Base-by-base conservation (phyloP, 23 red algal species). In the Agarophyton chilense region DNA sequence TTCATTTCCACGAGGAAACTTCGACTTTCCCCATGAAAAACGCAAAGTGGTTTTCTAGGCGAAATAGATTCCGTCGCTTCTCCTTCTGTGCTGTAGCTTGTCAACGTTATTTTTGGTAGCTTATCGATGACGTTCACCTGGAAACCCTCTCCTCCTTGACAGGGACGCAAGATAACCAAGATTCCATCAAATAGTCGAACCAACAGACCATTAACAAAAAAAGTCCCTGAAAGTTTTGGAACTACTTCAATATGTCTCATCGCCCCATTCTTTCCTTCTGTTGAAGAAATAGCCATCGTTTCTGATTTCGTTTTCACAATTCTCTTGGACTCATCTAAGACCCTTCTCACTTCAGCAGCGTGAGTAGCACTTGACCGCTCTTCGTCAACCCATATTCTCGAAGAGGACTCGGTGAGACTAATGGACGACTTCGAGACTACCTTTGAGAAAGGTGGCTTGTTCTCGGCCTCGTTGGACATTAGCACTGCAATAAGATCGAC, bases 401-500 rank as follows among this genome's bases (percentile, higher is more conserved):
- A 61, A 25, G 77, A 81, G 11, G 77, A 87, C 65, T 87, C 40
- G 53, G 44, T 52, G 16, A 72, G 82, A 21, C 62, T 57, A 33
- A 72, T 74, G 24, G 68, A 47, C 31, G 66, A 49, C 64, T 62
- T 44, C 25, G 43, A 34, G 32, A 74, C 26, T 36, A 53, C 64
- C 29, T 72, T 11, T 32, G 73, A 77, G 36, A 81, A 18, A 35
- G 36, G 39, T 1, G 22, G 22, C 47, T 77, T 52, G 5, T 22
- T 12, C 41, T 56, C 88, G 1, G 12, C 16, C 21, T 62, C 45
- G n/a, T 81, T 17, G 8, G 44, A 42, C 32, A 51, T 81, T 39
- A 84, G 34, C 26, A 94, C 91, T 29, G 91, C 91, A 55, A 94
- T 79, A 17, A 86, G 55, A 35, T 94, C 91, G 16, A 87, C 81